Evolutionary conservation across 495 filamentous ascomycete genomes (phyloP).

Genomic region (Saxophila tyrrhenica): DNA sequence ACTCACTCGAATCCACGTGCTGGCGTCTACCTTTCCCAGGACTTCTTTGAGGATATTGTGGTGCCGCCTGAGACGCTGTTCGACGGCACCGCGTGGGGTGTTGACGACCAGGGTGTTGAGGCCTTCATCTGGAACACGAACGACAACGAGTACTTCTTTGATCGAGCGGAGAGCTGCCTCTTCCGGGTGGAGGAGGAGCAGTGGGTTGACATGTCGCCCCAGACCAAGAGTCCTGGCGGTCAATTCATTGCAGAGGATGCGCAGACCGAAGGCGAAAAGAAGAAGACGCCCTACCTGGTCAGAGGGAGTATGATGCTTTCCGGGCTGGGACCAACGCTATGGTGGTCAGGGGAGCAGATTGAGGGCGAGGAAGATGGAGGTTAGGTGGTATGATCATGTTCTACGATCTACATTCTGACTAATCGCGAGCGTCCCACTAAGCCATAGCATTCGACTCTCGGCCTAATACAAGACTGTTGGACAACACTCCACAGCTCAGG

Average conservation of each 20-base stretch:
- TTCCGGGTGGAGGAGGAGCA: constrained; percentile 73
- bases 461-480: too few relatives aligned
- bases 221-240: constrained; percentile 23
- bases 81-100: constrained; percentile 20
- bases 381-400: too few relatives aligned
- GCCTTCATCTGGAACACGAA: constrained; percentile 66
- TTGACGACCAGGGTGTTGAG: constrained; percentile 52
- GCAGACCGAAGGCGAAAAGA: neutral
- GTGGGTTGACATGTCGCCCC: constrained; percentile 79
- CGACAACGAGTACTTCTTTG: constrained; percentile 56
- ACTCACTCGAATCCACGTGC: constrained; percentile 48
- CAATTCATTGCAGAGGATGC: constrained; percentile 4
- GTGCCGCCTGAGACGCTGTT: constrained; percentile 40
- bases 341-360: constrained; percentile 15
- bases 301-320: constrained; percentile 13
- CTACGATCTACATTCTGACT: too few relatives aligned
- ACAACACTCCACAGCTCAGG: too few relatives aligned
- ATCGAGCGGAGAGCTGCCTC: constrained; percentile 76
- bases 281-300: constrained; percentile 6
- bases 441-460: too few relatives aligned
- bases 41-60: constrained; percentile 86
- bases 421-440: too few relatives aligned
- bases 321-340: constrained; percentile 18
- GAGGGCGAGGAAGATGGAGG: constrained; percentile 2
- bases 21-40: constrained; percentile 69